These are phyloP conservation scores for Xerocomus minutiporus DNA, from an alignment of 1,284 basidiomycete genomes.

Conservation along the genomic window DNA sequence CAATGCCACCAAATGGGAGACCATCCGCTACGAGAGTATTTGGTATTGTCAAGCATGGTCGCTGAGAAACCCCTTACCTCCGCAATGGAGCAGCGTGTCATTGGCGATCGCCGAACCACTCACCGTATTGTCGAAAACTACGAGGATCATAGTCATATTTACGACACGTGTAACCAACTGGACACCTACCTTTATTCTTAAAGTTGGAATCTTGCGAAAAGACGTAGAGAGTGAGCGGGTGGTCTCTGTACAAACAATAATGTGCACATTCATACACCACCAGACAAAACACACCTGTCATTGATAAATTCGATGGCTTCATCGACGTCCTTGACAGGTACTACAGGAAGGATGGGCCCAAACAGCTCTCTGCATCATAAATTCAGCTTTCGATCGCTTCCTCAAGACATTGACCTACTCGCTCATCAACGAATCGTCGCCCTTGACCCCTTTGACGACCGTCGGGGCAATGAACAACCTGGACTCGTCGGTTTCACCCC, in stretches of 20 bases:
- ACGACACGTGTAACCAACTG: not conserved
- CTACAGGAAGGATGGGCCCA: conserved; percentile 73
- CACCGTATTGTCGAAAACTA: conserved; percentile 63
- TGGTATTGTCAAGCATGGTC: not conserved
- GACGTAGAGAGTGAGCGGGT: conserved; percentile 75
- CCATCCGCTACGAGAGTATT: conserved; percentile 43
- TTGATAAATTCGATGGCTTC: conserved; percentile 73
- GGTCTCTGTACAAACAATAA: conserved; percentile 45
- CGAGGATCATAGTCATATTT: conserved; percentile 4
- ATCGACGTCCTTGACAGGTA: conserved; percentile 69
- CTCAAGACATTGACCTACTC: conserved; percentile 45
- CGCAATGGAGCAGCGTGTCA: conserved; percentile 55
- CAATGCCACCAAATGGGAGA: conserved; percentile 72
- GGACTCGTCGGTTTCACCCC: conserved; percentile 61
- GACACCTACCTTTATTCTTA: conserved; percentile 54
- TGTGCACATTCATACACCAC: not conserved
- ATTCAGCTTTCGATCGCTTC: conserved; percentile 6
- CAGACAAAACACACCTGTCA: conserved; percentile 38
- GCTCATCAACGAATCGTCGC: conserved; percentile 69
- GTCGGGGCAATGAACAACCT: conserved; percentile 66
- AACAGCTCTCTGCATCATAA: conserved; percentile 55
- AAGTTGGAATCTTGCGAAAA: conserved; percentile 60
- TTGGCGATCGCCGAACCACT: conserved; percentile 69
- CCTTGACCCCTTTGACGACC: conserved; percentile 56
- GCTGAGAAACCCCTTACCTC: conserved; percentile 35